Percentiles rank a stretch among this genome's conserved stretches.
Conservation (phyloP, 2,329 filamentous ascomycete species). For the Fusarium dlaminii region DNA sequence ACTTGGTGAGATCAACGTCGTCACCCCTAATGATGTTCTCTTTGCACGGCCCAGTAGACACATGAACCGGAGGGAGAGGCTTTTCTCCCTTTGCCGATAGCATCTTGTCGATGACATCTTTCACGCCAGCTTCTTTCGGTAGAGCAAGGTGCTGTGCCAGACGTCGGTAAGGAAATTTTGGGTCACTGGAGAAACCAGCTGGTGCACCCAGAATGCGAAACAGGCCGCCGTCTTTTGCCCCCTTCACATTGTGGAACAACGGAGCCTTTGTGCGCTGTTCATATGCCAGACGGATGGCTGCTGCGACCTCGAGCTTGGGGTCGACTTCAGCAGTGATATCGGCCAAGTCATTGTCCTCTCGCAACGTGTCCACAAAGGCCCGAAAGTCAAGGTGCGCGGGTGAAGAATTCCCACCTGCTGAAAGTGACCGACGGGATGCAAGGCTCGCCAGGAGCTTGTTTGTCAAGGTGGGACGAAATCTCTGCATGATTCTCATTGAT, state of each 20-base stretch:
- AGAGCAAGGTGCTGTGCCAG: neutral
- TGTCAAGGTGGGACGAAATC: fast-evolving
- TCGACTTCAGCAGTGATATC: neutral
- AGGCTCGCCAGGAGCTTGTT: neutral
- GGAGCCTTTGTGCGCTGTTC: neutral
- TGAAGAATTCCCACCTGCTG: neutral
- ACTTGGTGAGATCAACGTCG: neutral
- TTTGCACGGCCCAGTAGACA: neutral
- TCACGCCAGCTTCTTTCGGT: neutral
- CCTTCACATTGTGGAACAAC: neutral
- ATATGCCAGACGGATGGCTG: neutral
- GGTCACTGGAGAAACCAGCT: neutral
- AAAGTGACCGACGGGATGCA: neutral
- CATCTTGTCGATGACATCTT: neutral
- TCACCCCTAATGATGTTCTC: neutral
- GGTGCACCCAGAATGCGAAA: neutral
- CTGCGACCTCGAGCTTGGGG: neutral
- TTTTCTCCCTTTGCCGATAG: neutral
- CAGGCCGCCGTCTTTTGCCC: neutral
- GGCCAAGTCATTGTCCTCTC: neutral
- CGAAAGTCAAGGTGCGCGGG: neutral
- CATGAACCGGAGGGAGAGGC: neutral
- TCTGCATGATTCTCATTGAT: neutral
- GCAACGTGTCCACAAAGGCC: neutral
- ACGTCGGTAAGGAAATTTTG: neutral